Conservation (phyloP, 805 yeast species). For the Sugiyamaella boreocaroliniensis region DNA sequence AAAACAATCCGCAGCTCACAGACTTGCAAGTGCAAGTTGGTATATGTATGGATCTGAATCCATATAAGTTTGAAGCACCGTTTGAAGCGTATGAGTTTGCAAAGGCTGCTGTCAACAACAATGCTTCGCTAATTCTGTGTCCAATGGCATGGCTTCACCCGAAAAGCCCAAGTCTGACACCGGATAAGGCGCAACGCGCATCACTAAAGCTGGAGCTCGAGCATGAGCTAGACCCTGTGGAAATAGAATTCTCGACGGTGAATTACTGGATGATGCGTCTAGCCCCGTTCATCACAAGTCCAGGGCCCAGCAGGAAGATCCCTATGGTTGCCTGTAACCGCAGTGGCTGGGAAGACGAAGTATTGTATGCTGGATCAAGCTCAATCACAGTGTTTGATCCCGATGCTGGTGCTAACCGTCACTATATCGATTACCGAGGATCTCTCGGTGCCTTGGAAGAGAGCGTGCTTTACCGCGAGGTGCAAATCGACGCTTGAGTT, state of each 20-base stretch:
- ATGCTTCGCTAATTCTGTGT: slow-evolving; percentile 52
- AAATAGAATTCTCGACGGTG: slow-evolving; percentile 45
- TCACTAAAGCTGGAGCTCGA: slow-evolving; percentile 11
- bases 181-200: slow-evolving; percentile 15
- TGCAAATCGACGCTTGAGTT: slow-evolving; percentile 7
- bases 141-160: slow-evolving; percentile 79
- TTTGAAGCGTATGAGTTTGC: slow-evolving; percentile 71
- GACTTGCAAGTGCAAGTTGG: slow-evolving; percentile 50
- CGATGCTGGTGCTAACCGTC: background rate
- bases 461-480: slow-evolving; percentile 11
- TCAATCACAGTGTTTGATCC: slow-evolving; percentile 43
- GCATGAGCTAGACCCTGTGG: slow-evolving; percentile 23
- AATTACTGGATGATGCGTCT: slow-evolving; percentile 73
- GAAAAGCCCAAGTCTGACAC: slow-evolving; percentile 11
- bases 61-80: slow-evolving; percentile 76
- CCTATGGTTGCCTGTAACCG: slow-evolving; percentile 59
- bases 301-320: slow-evolving; percentile 23
- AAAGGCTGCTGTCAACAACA: slow-evolving; percentile 39
- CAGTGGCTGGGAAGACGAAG: slow-evolving; percentile 63
- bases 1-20: background rate
- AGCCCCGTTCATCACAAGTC: slow-evolving; percentile 48
- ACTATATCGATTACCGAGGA: slow-evolving; percentile 24
- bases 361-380: slow-evolving; percentile 24
- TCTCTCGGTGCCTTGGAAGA: slow-evolving; percentile 18
- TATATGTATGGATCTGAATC: slow-evolving; percentile 91